Conservation (phyloP, 805 yeast genomes). For the Saturnispora gosingensis region DNA sequence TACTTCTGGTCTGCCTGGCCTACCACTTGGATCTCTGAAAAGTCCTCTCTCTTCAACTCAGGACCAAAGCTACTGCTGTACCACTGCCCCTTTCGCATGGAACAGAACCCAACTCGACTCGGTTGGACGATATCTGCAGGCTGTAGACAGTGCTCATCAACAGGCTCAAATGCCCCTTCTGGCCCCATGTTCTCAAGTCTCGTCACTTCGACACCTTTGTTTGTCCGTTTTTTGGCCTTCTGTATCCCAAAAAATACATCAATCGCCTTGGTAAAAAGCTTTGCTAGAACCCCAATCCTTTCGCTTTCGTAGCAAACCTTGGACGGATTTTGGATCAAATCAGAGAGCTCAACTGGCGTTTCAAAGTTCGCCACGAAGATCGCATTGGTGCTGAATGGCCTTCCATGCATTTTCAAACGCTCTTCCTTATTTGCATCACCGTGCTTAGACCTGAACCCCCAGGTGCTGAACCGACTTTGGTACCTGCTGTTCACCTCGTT, state of each 20-base stretch:
- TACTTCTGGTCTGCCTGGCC: slow-evolving; percentile 59
- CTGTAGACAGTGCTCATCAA: too few relatives aligned
- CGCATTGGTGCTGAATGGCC: slow-evolving; percentile 31
- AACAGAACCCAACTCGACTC: neutral
- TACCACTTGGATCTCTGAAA: slow-evolving; percentile 28
- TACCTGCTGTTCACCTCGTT: slow-evolving; percentile 22
- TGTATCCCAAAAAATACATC: slow-evolving; percentile 19
- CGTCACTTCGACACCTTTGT: neutral
- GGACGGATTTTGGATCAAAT: slow-evolving; percentile 33
- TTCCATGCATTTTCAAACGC: slow-evolving; percentile 18
- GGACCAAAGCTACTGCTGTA: neutral
- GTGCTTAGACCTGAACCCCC: slow-evolving; percentile 8
- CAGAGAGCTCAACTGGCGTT: slow-evolving; percentile 20
- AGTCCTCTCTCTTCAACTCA: slow-evolving; percentile 12
- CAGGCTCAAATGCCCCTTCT: neutral
- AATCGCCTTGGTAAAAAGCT: slow-evolving; percentile 27
- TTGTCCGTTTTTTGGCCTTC: neutral
- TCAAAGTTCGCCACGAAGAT: slow-evolving; percentile 29
- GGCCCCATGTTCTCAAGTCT: neutral
- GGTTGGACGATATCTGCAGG: neutral
- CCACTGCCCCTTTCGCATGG: neutral
- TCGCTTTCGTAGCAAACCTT: slow-evolving; percentile 26
- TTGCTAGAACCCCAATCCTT: slow-evolving; percentile 20
- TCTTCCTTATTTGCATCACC: neutral
- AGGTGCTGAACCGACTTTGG: slow-evolving; percentile 11